Evolutionary conservation across 768 basidiomycete genomes (phyloP), one percentile per base, ranked within the genome.

Genomic region (Agaricus subrufescens): DNA sequence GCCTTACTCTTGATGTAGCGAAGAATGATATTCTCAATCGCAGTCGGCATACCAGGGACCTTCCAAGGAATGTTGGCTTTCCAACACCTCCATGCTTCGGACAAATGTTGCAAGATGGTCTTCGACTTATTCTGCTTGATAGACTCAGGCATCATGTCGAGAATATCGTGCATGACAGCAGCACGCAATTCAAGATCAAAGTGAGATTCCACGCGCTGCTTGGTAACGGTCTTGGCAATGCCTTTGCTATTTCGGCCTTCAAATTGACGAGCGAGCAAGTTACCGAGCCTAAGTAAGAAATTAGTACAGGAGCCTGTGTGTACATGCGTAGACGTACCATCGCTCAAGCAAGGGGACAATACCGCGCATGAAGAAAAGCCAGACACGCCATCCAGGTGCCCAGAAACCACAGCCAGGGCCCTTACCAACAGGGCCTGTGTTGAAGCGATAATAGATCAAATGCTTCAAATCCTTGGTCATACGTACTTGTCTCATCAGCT

Each of bases 41-140:
- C 94, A 0, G 97, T 98, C 0, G 94, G 94, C 97, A 98, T 98
- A 39, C 97, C 97, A 9, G 95, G 97, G 1, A 98, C 97, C 72
- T 98, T 98, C 97, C 97, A 99, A 23, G 97, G 97, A 65, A 99
- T 94, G 66, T 94, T 94, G 3, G 91, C 91, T 71, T 94, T 94
- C 91, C 91, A 94, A 72, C 95, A 98, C 63, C 96, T 81, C 97
- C 97, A 98, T 9, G 96, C 97, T 69, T 98, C 97, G 3, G 95
- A 97, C 62, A 98, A 74, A 69, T 98, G 97, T 69, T 99, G 97
- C 67, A 99, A 67, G 61, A 99, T 98, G 10, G 97, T 98, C 79
- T 99, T 99, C n/a, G 94, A 86, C 77, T 99, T 98, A 75, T 98
- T 99, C 73, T 95, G 94, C 73, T 95, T 95, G 77, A 98, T 95